Base-by-base conservation (phyloP, 2,329 filamentous ascomycete species). In the Calonectria honghensis region DNA sequence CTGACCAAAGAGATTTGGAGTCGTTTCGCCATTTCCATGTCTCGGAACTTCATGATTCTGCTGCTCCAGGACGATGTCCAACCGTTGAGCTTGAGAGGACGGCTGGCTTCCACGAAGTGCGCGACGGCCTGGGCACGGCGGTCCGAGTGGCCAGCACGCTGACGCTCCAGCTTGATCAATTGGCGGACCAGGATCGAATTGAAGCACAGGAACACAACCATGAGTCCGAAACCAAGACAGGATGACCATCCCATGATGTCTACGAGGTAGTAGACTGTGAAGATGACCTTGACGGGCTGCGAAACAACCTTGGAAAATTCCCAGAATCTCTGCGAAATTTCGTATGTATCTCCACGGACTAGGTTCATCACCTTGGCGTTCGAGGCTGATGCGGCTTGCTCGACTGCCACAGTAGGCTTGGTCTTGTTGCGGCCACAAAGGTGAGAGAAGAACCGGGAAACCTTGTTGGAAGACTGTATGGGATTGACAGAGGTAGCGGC, bases 351-450 rank as follows among this genome's bases (percentile, higher is more conserved):
- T 73, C 90, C 92, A 64, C 95, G 93, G 88, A 98, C 94, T 2
- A 98, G 85, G 79, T 98, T 98, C 75, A 98, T 90, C 67, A 98
- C 97, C 82, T 98, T 98, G 10, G 96, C 96, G 85, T 96, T 96
- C 0, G 94, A 95, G 0, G 96, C 95, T 2, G 94, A 91, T 70
- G 81, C 82, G 51, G 83, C 85, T 4, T 91, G 70, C 0, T 51
- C 18, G 4, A 66, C 32, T 3, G 52, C 54, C 1, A n/a, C 11
- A 1, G 64, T 11, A 4, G 59, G 4, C 37, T 68, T 80, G 13
- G 71, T 66, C 51, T 79, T 81, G 5, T 76, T 78, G 18, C 73
- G 54, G 2, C 80, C 75, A 9, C 77, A 82, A 18, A 76, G 75
- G 20, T 54, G 67, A 13, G 67, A 71, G 16, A 82, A 75, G 57